phyloP scores from a whole-genome alignment of 2,329 filamentous ascomycete species.

The Knoxdaviesia proteae region DNA sequence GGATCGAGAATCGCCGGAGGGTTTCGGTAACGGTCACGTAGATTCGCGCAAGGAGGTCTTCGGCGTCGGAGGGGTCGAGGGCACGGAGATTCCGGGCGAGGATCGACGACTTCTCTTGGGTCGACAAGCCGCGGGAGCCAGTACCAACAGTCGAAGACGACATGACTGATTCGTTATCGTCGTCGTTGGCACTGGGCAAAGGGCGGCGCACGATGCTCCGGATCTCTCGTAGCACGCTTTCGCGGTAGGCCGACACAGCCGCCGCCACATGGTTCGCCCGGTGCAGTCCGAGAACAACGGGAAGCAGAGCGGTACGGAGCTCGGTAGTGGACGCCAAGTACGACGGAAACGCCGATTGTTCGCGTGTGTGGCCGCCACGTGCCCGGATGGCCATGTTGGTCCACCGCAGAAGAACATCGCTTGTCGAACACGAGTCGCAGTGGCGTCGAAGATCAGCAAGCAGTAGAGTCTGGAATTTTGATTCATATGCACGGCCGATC shows the following conservation, averaged over 20 bases:
- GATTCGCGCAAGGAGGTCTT: conserved; percentile 59
- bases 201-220: conserved; percentile 66
- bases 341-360: conserved; percentile 49
- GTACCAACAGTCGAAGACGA: conserved; percentile 49
- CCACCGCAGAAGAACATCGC: conserved; percentile 70
- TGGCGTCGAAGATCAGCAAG: conserved; percentile 67
- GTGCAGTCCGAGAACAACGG: conserved; percentile 59
- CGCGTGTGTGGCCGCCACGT: conserved; percentile 44
- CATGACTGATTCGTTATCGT: conserved; percentile 79
- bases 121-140: conserved; percentile 29
- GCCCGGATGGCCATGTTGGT: conserved; percentile 53
- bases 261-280: conserved; percentile 59
- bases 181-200: conserved; percentile 80
- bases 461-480: conserved; percentile 56
- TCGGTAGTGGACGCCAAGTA: conserved; percentile 57
- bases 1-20: conserved; percentile 63
- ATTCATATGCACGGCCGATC: conserved; percentile 74
- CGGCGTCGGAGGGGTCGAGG: conserved; percentile 65
- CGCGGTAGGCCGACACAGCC: conserved; percentile 69
- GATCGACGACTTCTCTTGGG: conserved; percentile 77
- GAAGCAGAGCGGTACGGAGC: conserved; percentile 48
- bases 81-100: conserved; percentile 74
- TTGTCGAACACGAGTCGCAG: conserved; percentile 45
- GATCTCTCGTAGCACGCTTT: conserved; percentile 68
- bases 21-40: conserved; percentile 81